Evolutionary conservation across 257 asterid genomes (phyloP), one percentile per base, ranked within the genome.

Genomic region (Asclepias syriaca): DNA sequence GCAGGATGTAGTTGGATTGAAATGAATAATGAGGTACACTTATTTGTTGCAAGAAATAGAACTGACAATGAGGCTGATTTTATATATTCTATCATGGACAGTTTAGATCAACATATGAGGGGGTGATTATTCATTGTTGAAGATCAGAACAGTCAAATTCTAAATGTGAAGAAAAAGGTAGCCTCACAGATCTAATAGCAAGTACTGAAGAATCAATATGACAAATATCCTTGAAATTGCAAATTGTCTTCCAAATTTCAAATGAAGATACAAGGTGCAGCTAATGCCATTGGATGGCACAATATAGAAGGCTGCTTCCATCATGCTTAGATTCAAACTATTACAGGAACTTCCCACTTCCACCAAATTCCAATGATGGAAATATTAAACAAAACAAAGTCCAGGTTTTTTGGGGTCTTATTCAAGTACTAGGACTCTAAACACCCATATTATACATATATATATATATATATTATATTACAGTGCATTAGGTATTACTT

Each of bases 1-100:
- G 63, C 72, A 24, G 90, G 91, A 34, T 51, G 37, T 78, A 86
- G 88, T 73, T 84, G 87, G 90, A 78, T 84, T 46, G 85, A 84
- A 76, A 58, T 85, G 50, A 77, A 85, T 8, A 72, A 81, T 12
- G 58, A 70, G 72, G 79, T 74, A 29, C 80, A 78, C 74, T 77
- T 32, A 4, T 82, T 83, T 61, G 21, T 74, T 27, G 75, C 87
- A 57, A 72, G 72, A 60, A 86, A 84, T 22, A 67, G 67, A 73
- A 75, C 48, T 65, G 83, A 79, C 72, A 61, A 34, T 24, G 73
- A 68, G 18, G 46, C 80, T 75, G 77, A 59, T 74, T 60, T 68
- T 72, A 74, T 83, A 51, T 70, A 76, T 72, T 19, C 22, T 39
- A 22, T 70, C 43, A 40, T 82, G 64, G 76, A 75, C 15, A 66